These are phyloP conservation scores for Rhypophila decipiens DNA, from an alignment of 495 filamentous ascomycete genomes.

Conservation along the genomic window DNA sequence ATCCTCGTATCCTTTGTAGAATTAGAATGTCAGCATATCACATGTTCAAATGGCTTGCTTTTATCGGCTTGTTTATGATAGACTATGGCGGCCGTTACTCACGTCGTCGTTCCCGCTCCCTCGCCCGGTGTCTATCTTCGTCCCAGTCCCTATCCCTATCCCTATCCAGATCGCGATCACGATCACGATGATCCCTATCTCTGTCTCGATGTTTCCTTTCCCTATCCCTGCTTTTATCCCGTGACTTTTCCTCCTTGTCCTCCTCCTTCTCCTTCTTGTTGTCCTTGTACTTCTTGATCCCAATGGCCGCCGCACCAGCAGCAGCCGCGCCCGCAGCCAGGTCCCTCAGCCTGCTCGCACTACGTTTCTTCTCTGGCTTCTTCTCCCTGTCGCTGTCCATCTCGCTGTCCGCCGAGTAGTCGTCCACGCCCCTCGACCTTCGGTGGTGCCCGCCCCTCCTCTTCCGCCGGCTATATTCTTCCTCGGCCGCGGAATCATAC, in stretches of 20 bases:
- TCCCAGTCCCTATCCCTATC: conserved; percentile 8
- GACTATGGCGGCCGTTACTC: too few relatives aligned
- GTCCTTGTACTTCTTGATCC: conserved; percentile 67
- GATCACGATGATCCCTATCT: conserved; percentile 7
- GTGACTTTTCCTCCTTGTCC: conserved; percentile 23
- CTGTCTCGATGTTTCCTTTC: conserved; percentile 14
- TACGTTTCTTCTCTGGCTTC: conserved; percentile 50
- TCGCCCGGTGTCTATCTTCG: conserved; percentile 23
- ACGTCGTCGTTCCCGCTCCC: conserved; percentile 36
- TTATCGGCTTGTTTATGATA: too few relatives aligned
- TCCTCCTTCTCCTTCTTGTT: conserved; percentile 34
- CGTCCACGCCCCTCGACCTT: conserved; percentile 9
- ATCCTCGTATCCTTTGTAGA: conserved; percentile 34
- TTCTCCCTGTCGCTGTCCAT: conserved; percentile 27
- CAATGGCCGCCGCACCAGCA: conserved; percentile 68
- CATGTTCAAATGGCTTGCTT: too few relatives aligned
- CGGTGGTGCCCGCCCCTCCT: conserved; percentile 8
- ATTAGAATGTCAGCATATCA: conserved; percentile 1
- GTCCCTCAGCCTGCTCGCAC: conserved; percentile 54
- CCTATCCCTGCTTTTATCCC: conserved; percentile 15
- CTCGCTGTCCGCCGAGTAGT: conserved; percentile 25
- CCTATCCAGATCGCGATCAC: conserved; percentile 7
- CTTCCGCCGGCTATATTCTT: conserved; percentile 21
- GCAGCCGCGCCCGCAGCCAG: conserved; percentile 64
- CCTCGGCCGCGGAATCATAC: conserved; percentile 28